phyloP scores from a whole-genome alignment of 1,284 basidiomycete genomes.

The Cutaneotrichosporon mucoides region DNA sequence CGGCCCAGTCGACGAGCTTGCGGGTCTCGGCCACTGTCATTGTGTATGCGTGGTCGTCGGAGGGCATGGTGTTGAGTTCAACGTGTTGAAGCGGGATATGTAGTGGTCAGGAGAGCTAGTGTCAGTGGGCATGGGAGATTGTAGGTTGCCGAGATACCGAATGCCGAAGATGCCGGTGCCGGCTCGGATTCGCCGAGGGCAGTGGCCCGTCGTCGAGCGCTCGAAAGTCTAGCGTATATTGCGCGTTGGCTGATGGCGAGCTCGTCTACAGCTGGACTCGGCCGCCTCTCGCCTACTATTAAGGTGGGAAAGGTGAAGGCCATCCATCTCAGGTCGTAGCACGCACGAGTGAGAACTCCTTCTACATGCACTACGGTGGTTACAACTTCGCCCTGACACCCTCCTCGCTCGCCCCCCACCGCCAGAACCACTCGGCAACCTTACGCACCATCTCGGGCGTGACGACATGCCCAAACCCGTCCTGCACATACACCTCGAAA shows the following conservation, averaged over 20 bases:
- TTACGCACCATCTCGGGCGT: conserved; percentile 44
- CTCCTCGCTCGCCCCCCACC: conserved; percentile 25
- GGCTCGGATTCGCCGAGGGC: no score
- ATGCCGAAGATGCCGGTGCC: background rate
- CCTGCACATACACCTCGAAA: conserved; percentile 42
- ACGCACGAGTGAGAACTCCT: no score
- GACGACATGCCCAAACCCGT: conserved; percentile 44
- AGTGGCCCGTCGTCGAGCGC: no score
- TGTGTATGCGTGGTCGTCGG: background rate
- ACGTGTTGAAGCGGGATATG: background rate
- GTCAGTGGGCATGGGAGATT: background rate
- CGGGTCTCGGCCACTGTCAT: conserved; percentile 4
- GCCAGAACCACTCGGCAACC: conserved; percentile 45
- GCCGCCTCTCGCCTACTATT: no score
- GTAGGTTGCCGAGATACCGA: conserved; percentile 2
- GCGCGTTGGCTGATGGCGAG: no score
- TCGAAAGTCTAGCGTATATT: no score
- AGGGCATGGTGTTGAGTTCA: background rate
- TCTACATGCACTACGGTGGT: background rate
- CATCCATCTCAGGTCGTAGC: no score
- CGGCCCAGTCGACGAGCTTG: conserved; percentile 8
- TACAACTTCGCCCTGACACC: background rate
- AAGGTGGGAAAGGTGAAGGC: no score
- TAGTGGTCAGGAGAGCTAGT: background rate
- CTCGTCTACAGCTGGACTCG: no score